Conservation (phyloP, 345 rosid genomes). For the Gossypium thurberi region DNA sequence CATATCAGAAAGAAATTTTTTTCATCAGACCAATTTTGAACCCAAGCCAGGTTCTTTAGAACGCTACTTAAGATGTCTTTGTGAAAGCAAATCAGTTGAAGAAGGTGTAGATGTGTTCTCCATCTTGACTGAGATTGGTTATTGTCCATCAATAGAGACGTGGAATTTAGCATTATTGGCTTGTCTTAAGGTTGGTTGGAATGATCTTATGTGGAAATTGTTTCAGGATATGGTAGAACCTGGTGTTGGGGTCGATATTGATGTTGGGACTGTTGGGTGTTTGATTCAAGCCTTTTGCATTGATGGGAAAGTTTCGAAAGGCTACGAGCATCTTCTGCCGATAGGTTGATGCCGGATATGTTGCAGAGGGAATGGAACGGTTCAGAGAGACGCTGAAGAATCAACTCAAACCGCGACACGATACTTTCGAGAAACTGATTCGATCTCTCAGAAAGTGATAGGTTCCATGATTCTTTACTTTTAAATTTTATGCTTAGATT, state of each 20-base stretch:
- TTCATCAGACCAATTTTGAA: constrained; percentile 30
- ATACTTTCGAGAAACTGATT: constrained; percentile 22
- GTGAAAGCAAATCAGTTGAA: constrained; percentile 37
- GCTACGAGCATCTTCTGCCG: constrained; percentile 43
- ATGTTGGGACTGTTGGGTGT: constrained; percentile 28
- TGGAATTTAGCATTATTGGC: constrained; percentile 50
- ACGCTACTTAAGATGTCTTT: constrained; percentile 44
- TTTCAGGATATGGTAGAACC: constrained; percentile 39
- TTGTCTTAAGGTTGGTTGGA: constrained; percentile 34
- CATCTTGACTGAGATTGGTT: constrained; percentile 18
- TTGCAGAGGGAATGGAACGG: too few relatives aligned
- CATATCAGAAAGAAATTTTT: constrained; percentile 35
- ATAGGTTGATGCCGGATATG: constrained; percentile 31
- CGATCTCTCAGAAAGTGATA: constrained; percentile 18
- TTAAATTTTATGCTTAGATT: constrained; percentile 19
- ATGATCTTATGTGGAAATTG: constrained; percentile 42
- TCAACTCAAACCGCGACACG: constrained; percentile 21
- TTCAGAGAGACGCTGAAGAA: constrained; percentile 20
- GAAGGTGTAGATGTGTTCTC: constrained; percentile 32
- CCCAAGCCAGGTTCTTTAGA: constrained; percentile 35
- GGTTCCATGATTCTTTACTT: constrained; percentile 32
- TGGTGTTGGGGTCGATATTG: constrained; percentile 24
- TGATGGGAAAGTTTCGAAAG: constrained; percentile 30
- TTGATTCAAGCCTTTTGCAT: constrained; percentile 43
- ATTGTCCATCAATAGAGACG: constrained; percentile 21